Evolutionary conservation across 768 basidiomycete genomes (phyloP).

Genomic region (Chiua virens): DNA sequence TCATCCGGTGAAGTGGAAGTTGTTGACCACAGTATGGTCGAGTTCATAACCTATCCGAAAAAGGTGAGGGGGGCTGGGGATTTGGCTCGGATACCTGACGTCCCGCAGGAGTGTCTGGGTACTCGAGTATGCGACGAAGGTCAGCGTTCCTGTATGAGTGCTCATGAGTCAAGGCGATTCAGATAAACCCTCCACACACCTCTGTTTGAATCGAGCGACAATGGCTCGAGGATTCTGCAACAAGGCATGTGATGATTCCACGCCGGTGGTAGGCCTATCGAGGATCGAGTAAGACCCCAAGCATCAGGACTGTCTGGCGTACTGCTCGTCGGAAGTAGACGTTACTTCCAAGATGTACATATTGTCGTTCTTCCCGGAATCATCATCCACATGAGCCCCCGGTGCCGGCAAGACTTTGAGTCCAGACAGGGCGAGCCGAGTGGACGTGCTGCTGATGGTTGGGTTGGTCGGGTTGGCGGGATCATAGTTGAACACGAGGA

Average conservation of each 20-base stretch:
- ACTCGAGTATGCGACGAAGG: slow-evolving; percentile 58
- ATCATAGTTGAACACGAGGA: slow-evolving; percentile 72
- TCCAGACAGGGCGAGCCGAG: slow-evolving; percentile 49
- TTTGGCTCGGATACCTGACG: slow-evolving; percentile 4
- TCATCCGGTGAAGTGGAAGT: neutral
- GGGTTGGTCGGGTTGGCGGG: slow-evolving; percentile 40
- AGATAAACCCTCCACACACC: slow-evolving; percentile 37
- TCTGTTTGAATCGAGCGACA: slow-evolving; percentile 66
- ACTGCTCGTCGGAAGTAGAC: slow-evolving; percentile 47
- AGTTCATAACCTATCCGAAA: neutral
- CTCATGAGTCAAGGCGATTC: slow-evolving; percentile 9
- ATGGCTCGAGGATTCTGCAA: slow-evolving; percentile 46
- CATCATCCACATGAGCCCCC: slow-evolving; percentile 59
- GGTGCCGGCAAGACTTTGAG: slow-evolving; percentile 73
- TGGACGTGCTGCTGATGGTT: slow-evolving; percentile 51
- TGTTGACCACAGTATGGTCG: neutral
- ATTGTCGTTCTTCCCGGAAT: slow-evolving; percentile 50
- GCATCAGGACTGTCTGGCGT: slow-evolving; percentile 5
- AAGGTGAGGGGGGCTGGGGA: slow-evolving; percentile 12
- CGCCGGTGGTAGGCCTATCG: slow-evolving; percentile 5
- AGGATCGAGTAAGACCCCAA: neutral
- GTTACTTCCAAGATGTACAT: slow-evolving; percentile 80
- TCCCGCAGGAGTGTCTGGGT: slow-evolving; percentile 34
- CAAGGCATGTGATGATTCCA: slow-evolving; percentile 30
- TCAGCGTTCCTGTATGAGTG: slow-evolving; percentile 44